Conservation (phyloP, 345 rosid species). For the Brassica carinata region DNA sequence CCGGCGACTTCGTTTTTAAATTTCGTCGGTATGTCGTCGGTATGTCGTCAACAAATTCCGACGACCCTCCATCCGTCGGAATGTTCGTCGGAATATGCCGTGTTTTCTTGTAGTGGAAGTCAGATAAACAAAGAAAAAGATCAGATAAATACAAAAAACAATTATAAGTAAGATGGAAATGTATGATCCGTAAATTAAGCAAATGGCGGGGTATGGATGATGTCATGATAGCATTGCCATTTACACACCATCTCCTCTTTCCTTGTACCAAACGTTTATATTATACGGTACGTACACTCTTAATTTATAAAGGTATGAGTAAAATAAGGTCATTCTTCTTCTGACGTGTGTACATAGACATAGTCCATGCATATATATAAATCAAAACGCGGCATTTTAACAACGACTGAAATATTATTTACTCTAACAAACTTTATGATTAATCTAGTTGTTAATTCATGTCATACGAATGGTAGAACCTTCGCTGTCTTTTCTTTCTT, state of each 20-base stretch:
- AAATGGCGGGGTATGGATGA: constrained; percentile 33
- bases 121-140: background rate
- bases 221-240: constrained; percentile 24
- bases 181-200: constrained; percentile 27
- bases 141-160: constrained; percentile 27
- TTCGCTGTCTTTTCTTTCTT: background rate
- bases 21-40: no score
- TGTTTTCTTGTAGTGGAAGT: no score
- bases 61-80: no score
- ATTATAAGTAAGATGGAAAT: constrained; percentile 12
- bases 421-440: background rate
- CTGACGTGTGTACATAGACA: background rate
- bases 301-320: background rate
- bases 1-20: no score
- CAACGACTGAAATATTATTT: background rate
- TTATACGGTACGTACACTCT: background rate
- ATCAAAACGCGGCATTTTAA: background rate
- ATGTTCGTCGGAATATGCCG: no score
- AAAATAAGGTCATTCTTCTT: background rate
- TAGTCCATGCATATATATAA: background rate
- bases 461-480: background rate
- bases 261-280: constrained; percentile 21
- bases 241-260: background rate
- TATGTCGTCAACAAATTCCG: no score
- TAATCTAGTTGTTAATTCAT: background rate